Evolutionary conservation across 2,329 filamentous ascomycete genomes (phyloP), one percentile per base, ranked within the genome.

Genomic region (Hypoxylon sp.): DNA sequence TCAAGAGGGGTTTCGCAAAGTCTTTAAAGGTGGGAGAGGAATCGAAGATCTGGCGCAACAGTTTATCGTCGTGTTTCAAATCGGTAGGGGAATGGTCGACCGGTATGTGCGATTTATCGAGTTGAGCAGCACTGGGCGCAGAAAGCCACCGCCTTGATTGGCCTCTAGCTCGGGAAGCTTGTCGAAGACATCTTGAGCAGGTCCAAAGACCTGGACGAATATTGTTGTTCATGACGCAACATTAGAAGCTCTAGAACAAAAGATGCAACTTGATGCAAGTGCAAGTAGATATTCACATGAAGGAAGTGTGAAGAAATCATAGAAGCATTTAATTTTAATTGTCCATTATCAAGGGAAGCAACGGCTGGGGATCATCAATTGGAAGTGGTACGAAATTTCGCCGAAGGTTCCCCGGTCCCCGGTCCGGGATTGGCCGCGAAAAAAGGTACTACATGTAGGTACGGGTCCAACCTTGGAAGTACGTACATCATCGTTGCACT

Each of bases 1-100:
- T 76, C 74, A 70, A 56, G 46, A 63, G 80, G 72, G 70, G 78
- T 75, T 70, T 78, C 74, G 72, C 78, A 78, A 92, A 93, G 6
- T 89, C 84, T 57, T 84, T 84, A 87, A 91, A 94, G 70, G 89
- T 76, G 1, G 88, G 86, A 3, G 89, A 91, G 79, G 89, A 91
- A 79, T 97, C 94, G 80, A 98, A 97, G 32, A 97, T 89, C 59
- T 89, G 85, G 71, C 93, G 91, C 55, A 97, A 81, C 13, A 87
- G 84, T 39, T 84, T 80, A 75, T 97, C 93, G 75, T 97, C 92
- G 71, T 90, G 83, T 39, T 79, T 79, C n/a, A 74, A 59, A 54
- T 74, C 74, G 34, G 75, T 67, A 46, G 73, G 70, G 15, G 71
- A 54, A 54, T 78, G 73, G 54, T 76, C 73, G 49, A 70, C 70